Base-by-base conservation (phyloP, 805 yeast genomes). In the Lipomyces lipofer region DNA sequence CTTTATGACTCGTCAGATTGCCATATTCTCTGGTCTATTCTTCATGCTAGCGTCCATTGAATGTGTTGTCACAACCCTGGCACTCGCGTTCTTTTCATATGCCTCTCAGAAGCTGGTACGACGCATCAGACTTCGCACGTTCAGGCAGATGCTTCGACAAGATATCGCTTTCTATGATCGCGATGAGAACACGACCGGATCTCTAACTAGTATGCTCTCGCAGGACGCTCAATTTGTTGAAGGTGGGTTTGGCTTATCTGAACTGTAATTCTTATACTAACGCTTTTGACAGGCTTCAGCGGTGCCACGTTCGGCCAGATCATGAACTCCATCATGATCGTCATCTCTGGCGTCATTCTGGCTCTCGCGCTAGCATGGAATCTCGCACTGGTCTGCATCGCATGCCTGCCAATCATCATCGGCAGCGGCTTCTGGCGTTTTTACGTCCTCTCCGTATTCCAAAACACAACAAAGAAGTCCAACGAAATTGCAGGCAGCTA, bases 311-410 rank as follows among this genome's bases (percentile, higher is more conserved):
- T 66, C 15, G 69, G 67, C 19, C 67, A 66, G 35, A 24, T 66
- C 12, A 36, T 63, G 19, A 72, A 73, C 12, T 56, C 75, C 5
- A 47, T 73, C 50, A 74, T 69, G 44, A 52, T 38, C 13, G 24
- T 52, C 13, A 19, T 42, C 15, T 32, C 51, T n/a, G 76, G 77
- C 50, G 60, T 71, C 17, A 66, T 72, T 43, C 65, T 74, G 13
- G 73, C 75, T 13, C 64, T 74, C 52, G 67, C 69, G 5, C 65
- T 70, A 52, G 68, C 67, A 44, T 74, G 77, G 77, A 62, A 73
- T 27, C 64, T 74, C n/a, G 78, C 75, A 4, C 62, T 74, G 5
- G 77, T 74, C 8, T 71, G 75, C 28, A 59, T 69, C 15, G 72
- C 76, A 2, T 66, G 71, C 42, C 58, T 55, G 19, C 64, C 66